These are phyloP conservation scores for Pleurotus pulmonarius DNA, from an alignment of 768 basidiomycete genomes.

Conservation along the genomic window DNA sequence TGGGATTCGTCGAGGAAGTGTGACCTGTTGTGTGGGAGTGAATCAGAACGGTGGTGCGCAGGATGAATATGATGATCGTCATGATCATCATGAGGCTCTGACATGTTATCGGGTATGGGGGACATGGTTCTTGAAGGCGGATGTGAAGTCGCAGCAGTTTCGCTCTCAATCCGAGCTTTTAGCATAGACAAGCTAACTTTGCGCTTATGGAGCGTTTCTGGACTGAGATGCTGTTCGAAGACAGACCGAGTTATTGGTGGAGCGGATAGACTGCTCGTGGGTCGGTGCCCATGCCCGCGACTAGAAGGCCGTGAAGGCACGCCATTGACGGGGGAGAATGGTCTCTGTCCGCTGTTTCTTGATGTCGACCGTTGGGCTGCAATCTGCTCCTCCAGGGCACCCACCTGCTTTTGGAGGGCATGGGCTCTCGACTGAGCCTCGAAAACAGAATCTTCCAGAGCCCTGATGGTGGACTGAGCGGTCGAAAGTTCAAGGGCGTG, in stretches of 20 bases:
- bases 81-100: constrained; percentile 16
- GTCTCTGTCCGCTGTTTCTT: constrained; percentile 33
- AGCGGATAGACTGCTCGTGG: constrained; percentile 30
- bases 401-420: constrained; percentile 63
- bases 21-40: constrained; percentile 39
- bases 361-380: constrained; percentile 37
- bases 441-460: constrained; percentile 69
- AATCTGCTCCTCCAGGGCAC: constrained; percentile 64
- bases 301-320: constrained; percentile 44
- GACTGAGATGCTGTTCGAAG: constrained; percentile 66
- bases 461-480: constrained; percentile 75
- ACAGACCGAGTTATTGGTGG: constrained; percentile 50
- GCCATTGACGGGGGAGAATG: constrained; percentile 39
- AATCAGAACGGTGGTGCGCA: constrained; percentile 18
- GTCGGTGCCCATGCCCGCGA: constrained; percentile 33
- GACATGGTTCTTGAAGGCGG: constrained; percentile 55
- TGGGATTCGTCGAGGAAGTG: constrained; percentile 88
- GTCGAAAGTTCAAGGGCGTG: constrained; percentile 78
- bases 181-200: constrained; percentile 85
- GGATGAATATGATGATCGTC: constrained; percentile 17
- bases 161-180: constrained; percentile 86
- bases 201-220: constrained; percentile 79
- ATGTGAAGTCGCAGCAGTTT: constrained; percentile 43
- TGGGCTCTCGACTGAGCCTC: constrained; percentile 70
- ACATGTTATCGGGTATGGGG: constrained; percentile 39